These are phyloP conservation scores for Zymoseptoria brevis DNA, from an alignment of 2,329 filamentous ascomycete genomes.

Conservation along the genomic window DNA sequence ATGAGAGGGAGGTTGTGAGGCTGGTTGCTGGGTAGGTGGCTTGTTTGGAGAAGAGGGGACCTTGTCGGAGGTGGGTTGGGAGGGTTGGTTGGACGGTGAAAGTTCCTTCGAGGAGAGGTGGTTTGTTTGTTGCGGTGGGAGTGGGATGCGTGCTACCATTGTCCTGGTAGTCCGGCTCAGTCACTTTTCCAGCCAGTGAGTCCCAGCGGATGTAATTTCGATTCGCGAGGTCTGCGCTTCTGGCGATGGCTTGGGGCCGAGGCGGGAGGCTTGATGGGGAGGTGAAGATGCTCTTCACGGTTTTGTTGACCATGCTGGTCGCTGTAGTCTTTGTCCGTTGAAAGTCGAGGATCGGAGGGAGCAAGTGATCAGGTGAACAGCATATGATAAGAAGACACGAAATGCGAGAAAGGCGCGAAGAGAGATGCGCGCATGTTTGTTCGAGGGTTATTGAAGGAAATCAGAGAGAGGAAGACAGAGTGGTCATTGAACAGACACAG, in stretches of 20 bases:
- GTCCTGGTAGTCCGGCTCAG: too few relatives aligned
- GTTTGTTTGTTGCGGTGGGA: neutral
- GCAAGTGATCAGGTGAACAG: neutral
- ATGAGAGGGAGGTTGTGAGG: slow-evolving; percentile 38
- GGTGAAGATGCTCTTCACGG: slow-evolving; percentile 12
- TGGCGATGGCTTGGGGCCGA: neutral
- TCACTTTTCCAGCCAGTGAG: neutral
- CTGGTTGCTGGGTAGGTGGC: slow-evolving; percentile 29
- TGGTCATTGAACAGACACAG: neutral
- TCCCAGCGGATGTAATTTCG: slow-evolving; percentile 14
- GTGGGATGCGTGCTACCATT: neutral
- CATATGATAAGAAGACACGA: neutral
- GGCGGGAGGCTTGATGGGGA: slow-evolving; percentile 1
- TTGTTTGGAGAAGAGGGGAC: slow-evolving; percentile 29
- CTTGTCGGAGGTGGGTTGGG: slow-evolving; percentile 38
- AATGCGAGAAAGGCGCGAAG: neutral
- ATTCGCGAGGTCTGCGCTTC: slow-evolving; percentile 3
- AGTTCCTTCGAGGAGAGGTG: slow-evolving; percentile 35
- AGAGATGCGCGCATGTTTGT: neutral
- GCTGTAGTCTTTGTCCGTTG: neutral
- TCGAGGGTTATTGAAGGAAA: neutral
- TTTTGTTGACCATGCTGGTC: slow-evolving; percentile 7
- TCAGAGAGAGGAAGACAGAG: neutral
- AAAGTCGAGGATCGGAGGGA: neutral
- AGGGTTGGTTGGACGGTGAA: slow-evolving; percentile 37